Conservation (phyloP, 2,329 filamentous ascomycete genomes). For the Penicillium verrucosum region DNA sequence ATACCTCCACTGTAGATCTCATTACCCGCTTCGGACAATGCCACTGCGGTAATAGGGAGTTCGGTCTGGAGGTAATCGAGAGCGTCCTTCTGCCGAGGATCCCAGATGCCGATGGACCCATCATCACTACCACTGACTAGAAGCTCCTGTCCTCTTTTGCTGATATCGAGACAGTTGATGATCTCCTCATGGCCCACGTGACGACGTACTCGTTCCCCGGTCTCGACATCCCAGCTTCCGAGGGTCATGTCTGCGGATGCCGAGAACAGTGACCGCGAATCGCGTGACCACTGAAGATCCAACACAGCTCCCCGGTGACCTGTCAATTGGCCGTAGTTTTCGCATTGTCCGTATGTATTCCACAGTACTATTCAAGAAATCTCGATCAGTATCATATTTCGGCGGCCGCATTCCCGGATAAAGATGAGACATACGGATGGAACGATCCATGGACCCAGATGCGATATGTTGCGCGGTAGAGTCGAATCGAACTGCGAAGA, state of each 20-base stretch:
- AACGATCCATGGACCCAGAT: constrained; percentile 91
- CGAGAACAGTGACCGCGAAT: constrained; percentile 85
- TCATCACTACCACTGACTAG: constrained; percentile 91
- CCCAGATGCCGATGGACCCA: constrained; percentile 91
- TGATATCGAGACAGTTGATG: constrained; percentile 89
- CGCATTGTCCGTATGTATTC: constrained; percentile 87
- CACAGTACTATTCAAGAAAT: constrained; percentile 66
- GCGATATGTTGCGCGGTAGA: constrained; percentile 84
- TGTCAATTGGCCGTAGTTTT: constrained; percentile 85
- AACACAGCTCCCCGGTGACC: constrained; percentile 90
- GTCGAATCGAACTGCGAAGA: constrained; percentile 89
- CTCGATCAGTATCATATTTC: not conserved
- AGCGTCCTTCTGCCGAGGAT: constrained; percentile 84
- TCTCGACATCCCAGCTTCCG: constrained; percentile 92
- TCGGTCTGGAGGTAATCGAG: constrained; percentile 85
- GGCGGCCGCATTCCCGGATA: not conserved
- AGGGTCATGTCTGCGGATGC: constrained; percentile 91
- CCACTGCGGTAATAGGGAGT: constrained; percentile 87
- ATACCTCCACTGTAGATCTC: constrained; percentile 94
- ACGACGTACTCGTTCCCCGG: constrained; percentile 83
- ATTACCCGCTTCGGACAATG: constrained; percentile 89
- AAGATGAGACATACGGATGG: constrained; percentile 64
- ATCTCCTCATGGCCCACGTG: constrained; percentile 93
- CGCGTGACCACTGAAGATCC: constrained; percentile 94
- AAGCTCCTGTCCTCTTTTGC: constrained; percentile 83